A percentile compares a stretch with the other conserved stretches of the same genome.
Conservation (phyloP, 129 eudicot genomes). For the Lactuca sativa region DNA sequence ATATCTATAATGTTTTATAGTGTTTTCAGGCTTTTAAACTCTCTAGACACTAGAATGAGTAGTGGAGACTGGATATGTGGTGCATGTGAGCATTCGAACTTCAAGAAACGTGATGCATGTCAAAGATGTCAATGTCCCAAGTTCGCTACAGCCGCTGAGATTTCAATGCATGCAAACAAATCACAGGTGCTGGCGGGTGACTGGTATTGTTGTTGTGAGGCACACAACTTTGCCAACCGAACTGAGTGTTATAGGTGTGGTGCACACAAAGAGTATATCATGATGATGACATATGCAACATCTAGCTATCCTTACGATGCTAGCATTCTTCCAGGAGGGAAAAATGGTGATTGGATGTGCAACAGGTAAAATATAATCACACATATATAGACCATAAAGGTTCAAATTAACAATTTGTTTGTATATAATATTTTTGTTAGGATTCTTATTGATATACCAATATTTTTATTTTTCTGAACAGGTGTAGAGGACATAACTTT, state of each 20-base stretch:
- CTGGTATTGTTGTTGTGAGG: conserved; percentile 55
- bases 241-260: conserved; percentile 41
- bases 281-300: conserved; percentile 34
- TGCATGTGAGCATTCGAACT: conserved; percentile 77
- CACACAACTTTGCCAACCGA: conserved; percentile 57
- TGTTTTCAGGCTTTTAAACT: conserved; percentile 10
- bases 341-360: conserved; percentile 94
- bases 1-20: not conserved
- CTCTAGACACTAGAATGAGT: conserved; percentile 38
- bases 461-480: conserved; percentile 21
- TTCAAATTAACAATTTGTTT: not conserved
- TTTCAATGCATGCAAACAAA: conserved; percentile 44
- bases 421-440: not conserved
- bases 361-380: conserved; percentile 37
- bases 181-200: conserved; percentile 47
- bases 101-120: conserved; percentile 54
- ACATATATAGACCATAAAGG: not conserved
- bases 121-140: conserved; percentile 49
- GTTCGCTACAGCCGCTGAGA: conserved; percentile 32
- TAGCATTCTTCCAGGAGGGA: conserved; percentile 71
- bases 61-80: conserved; percentile 88
- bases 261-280: conserved; percentile 40
- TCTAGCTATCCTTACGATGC: conserved; percentile 38
- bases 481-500: conserved; percentile 87
- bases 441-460: not conserved